Conservation (phyloP, 2,329 filamentous ascomycete species). For the Teratosphaeriaceae sp. region DNA sequence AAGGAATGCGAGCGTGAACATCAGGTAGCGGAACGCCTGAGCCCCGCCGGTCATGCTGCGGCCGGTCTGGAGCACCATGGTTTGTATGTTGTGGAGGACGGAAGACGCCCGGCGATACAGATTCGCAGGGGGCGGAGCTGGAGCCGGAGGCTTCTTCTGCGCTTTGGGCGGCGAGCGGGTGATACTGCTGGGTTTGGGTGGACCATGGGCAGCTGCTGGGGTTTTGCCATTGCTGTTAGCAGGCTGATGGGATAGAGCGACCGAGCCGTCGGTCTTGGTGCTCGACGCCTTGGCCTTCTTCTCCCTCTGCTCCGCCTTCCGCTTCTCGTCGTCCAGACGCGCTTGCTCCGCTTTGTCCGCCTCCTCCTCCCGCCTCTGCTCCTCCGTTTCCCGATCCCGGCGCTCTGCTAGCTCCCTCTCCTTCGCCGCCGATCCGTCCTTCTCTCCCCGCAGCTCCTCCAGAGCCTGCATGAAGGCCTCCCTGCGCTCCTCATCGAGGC, state of each 20-base stretch:
- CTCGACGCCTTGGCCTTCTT: constrained; percentile 11
- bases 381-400: constrained; percentile 42
- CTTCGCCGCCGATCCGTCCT: constrained; percentile 61
- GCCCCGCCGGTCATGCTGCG: too few relatives aligned
- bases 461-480: constrained; percentile 85
- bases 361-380: constrained; percentile 32
- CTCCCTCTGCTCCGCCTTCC: constrained; percentile 25
- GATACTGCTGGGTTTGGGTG: constrained; percentile 28
- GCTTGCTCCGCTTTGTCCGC: constrained; percentile 20
- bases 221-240: background rate
- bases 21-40: constrained; percentile 58
- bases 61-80: constrained; percentile 32
- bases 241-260: too few relatives aligned
- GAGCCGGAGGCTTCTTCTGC: constrained; percentile 13
- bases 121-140: constrained; percentile 12
- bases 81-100: constrained; percentile 42
- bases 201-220: constrained; percentile 1
- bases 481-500: constrained; percentile 85
- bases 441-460: constrained; percentile 77
- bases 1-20: constrained; percentile 74
- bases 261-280: too few relatives aligned
- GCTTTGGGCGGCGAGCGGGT: constrained; percentile 4
- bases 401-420: constrained; percentile 55
- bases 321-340: constrained; percentile 24
- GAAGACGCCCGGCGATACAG: constrained; percentile 22